A percentile compares a stretch with the other conserved stretches of the same genome.
These are phyloP conservation scores for Brassica rapa DNA, from an alignment of 345 rosid genomes.

Conservation along the genomic window DNA sequence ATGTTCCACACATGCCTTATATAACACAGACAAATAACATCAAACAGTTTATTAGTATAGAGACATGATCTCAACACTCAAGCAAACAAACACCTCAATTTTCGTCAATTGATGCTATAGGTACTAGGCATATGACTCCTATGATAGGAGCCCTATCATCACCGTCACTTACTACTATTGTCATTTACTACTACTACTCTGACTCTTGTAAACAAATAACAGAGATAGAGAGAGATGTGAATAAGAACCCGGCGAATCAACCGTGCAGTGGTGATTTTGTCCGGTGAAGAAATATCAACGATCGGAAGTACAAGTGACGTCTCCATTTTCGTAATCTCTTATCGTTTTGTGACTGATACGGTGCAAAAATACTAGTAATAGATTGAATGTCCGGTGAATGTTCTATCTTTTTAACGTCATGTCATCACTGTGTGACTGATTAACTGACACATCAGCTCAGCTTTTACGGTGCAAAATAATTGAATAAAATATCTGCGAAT, in stretches of 20 bases:
- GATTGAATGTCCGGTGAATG: neutral
- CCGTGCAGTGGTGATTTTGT: constrained; percentile 46
- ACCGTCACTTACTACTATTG: neutral
- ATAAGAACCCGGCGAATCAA: constrained; percentile 57
- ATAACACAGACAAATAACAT: constrained; percentile 6
- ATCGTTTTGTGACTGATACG: neutral
- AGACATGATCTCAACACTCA: neutral
- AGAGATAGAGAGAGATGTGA: neutral
- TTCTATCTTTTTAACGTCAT: neutral
- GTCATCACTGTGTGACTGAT: neutral
- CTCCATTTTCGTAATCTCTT: constrained; percentile 11
- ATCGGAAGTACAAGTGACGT: constrained; percentile 47
- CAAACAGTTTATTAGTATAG: neutral
- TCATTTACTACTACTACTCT: neutral
- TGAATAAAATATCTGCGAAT: neutral
- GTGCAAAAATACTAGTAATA: too few species aligned
- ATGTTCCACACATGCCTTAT: constrained; percentile 72
- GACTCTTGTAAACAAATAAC: neutral
- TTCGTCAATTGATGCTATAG: neutral
- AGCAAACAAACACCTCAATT: too few species aligned
- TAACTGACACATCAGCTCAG: neutral
- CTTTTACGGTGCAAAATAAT: neutral
- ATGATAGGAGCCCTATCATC: neutral
- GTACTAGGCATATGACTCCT: neutral
- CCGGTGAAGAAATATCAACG: constrained; percentile 54